phyloP scores from a whole-genome alignment of 192 early-diverging fungal genomes.

The Podila epicladia region DNA sequence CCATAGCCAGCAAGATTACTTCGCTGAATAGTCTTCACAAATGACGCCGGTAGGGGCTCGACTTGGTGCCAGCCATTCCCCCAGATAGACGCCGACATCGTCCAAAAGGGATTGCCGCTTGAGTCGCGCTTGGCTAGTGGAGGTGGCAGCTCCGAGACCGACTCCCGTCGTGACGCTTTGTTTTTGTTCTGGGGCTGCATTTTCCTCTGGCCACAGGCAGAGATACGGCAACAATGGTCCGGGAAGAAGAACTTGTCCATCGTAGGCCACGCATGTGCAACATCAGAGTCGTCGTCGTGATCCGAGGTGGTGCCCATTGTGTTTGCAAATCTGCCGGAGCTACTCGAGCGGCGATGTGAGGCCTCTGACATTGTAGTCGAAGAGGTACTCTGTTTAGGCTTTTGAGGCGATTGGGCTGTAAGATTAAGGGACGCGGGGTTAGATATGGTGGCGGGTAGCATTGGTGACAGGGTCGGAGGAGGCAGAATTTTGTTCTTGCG shows the following conservation, averaged over 20 bases:
- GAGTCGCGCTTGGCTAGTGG: conserved; percentile 9
- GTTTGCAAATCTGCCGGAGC: too few relatives aligned
- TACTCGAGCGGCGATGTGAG: too few relatives aligned
- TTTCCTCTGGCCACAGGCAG: conserved; percentile 11
- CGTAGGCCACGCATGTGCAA: conserved; percentile 35
- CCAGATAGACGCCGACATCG: conserved; percentile 39
- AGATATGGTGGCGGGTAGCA: conserved; percentile 23
- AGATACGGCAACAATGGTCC: conserved; percentile 46
- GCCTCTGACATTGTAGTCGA: too few relatives aligned
- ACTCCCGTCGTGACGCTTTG: not conserved
- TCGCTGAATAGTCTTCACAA: conserved; percentile 33
- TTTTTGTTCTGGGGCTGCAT: conserved; percentile 8
- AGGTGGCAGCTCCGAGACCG: conserved; percentile 30
- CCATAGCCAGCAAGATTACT: conserved; percentile 25
- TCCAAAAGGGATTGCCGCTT: conserved; percentile 7
- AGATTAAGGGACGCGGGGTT: conserved; percentile 35
- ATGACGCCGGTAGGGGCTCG: conserved; percentile 38
- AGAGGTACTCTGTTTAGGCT: too few relatives aligned
- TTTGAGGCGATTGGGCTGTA: not conserved
- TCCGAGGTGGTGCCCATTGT: not conserved
- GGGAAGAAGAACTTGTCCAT: conserved; percentile 44
- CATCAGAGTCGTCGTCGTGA: not conserved
- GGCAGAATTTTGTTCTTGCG: conserved; percentile 46
- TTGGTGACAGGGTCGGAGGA: conserved; percentile 36
- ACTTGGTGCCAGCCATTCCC: conserved; percentile 47